Base-by-base conservation (phyloP, 2,329 filamentous ascomycete species). In the Seiridium cupressi region DNA sequence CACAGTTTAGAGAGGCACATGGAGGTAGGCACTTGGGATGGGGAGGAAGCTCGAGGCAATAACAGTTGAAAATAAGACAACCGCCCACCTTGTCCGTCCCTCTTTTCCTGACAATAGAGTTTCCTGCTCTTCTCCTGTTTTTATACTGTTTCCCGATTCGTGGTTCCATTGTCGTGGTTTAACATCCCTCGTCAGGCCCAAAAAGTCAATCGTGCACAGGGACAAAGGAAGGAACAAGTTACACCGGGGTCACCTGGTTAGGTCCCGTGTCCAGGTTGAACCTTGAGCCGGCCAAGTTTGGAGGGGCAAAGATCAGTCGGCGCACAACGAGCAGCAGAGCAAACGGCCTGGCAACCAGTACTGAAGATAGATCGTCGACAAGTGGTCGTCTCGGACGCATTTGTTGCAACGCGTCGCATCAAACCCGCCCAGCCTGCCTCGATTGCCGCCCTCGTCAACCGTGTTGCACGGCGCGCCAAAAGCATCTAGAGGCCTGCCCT, bases 291-390 rank as follows among this genome's bases (percentile, higher is more conserved):
- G 34, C 11, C 26, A 44, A 53, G 49, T 34, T 32, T 31, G 36
- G 54, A 44, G 54, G 54, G 54, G 40, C 42, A 57, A 35, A 57
- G 26, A 57, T 48, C 54, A 57, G 54, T 57, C 54, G 54, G 34
- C 54, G 38, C 31, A 35, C 54, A 34, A 57, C 18, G 31, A 57
- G 34, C 18, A 47, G 54, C 26, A 48, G 42, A 26, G 38, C 38
- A 42, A 48, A 34, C 11, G 34, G 51, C 36, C 31, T 51, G n/a
- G 13, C 47, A 51, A 5, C 31, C 47, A 51, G 42, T 49, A 32
- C 47, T 32, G 26, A 49, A 46, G 9, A 46, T 13, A 46, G 35
- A 26, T 26, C 10, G 47, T 26, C 18, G 18, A 26, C 18, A 26
- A 26, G 18, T 42, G 38, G 38, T 42, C 38, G 38, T 42, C 38